phyloP scores from a whole-genome alignment of 2,329 filamentous ascomycete species.

The Ascochyta pisi region DNA sequence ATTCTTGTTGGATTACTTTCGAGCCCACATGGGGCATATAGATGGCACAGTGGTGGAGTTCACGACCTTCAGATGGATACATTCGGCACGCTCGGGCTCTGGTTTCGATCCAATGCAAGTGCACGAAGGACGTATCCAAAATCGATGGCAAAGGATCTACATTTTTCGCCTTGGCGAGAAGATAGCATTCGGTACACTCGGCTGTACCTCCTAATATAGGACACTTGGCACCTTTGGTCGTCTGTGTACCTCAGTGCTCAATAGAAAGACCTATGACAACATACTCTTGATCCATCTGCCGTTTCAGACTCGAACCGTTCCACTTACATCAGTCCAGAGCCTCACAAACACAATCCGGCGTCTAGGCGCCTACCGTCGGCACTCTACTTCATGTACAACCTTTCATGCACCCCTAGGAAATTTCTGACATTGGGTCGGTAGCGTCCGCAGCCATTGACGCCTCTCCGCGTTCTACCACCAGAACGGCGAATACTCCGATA shows the following conservation, averaged over 20 bases:
- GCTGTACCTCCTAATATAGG: conserved; percentile 17
- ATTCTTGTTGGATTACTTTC: conserved; percentile 13
- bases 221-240: conserved; percentile 6
- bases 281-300: not conserved
- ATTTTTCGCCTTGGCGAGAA: conserved; percentile 2
- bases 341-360: not conserved
- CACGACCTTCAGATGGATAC: conserved; percentile 11
- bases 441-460: not conserved
- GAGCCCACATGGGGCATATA: conserved; percentile 15
- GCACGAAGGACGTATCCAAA: conserved; percentile 2
- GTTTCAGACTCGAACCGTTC: not conserved
- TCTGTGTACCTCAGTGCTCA: conserved; percentile 18
- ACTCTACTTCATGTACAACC: not conserved
- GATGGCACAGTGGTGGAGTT: conserved; percentile 13
- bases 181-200: conserved; percentile 16
- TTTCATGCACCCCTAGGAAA: conserved; percentile 3
- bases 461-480: conserved; percentile 1
- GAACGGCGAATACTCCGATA: conserved; percentile 4
- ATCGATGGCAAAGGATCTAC: conserved; percentile 3
- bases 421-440: conserved; percentile 1
- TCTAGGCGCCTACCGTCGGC: conserved; percentile 6
- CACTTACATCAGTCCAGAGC: not conserved
- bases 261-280: conserved; percentile 20
- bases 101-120: conserved; percentile 7
- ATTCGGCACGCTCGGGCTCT: conserved; percentile 9